Evolutionary conservation across 1,284 basidiomycete species (phyloP).

Genomic region (Grifola frondosa): DNA sequence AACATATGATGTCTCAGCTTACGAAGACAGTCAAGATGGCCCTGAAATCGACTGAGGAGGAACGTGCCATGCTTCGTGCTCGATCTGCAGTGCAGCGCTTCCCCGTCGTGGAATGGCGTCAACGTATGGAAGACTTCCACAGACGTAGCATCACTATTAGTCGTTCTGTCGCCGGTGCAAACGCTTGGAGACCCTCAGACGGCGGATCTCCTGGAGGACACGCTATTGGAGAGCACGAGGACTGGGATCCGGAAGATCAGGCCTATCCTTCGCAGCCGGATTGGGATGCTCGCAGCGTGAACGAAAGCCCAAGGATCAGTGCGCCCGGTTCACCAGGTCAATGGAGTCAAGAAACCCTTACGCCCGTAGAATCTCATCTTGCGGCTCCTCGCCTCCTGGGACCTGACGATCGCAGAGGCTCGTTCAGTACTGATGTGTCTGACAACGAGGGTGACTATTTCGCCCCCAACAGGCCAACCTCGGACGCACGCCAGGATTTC

Average conservation of each 20-base stretch:
- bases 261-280: slow-evolving; percentile 51
- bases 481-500: slow-evolving; percentile 49
- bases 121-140: slow-evolving; percentile 93
- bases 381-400: slow-evolving; percentile 34
- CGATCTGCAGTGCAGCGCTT: slow-evolving; percentile 92
- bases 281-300: slow-evolving; percentile 49
- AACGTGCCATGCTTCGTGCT: slow-evolving; percentile 87
- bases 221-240: slow-evolving; percentile 47
- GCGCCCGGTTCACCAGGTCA: slow-evolving; percentile 51
- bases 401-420: slow-evolving; percentile 41
- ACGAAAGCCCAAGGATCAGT: slow-evolving; percentile 31
- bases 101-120: slow-evolving; percentile 95
- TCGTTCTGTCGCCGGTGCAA: slow-evolving; percentile 62
- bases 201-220: slow-evolving; percentile 49
- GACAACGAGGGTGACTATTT: slow-evolving; percentile 64
- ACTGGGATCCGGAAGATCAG: slow-evolving; percentile 56
- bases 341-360: slow-evolving; percentile 58
- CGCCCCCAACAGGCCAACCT: slow-evolving; percentile 38
- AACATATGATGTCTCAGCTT: slow-evolving; percentile 92
- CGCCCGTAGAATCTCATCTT: slow-evolving; percentile 38
- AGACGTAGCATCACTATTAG: slow-evolving; percentile 76
- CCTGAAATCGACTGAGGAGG: slow-evolving; percentile 85
- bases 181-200: slow-evolving; percentile 79
- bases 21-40: slow-evolving; percentile 93
- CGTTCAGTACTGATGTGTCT: slow-evolving; percentile 48